phyloP scores from a whole-genome alignment of 805 yeast species.

The Cephaloascus fragrans region DNA sequence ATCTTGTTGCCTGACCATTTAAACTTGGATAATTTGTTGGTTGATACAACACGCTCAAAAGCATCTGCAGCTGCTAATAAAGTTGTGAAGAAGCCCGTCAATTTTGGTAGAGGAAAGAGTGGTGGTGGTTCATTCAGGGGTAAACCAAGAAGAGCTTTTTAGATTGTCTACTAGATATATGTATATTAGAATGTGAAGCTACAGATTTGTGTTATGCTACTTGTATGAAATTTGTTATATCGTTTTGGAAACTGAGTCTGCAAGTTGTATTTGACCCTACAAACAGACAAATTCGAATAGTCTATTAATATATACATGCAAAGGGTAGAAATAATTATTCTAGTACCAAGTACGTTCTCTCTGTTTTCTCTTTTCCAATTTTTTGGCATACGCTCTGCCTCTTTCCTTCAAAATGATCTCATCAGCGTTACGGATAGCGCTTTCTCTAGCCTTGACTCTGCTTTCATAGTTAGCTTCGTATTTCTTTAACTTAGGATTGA shows the following conservation, averaged over 20 bases:
- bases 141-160: slow-evolving; percentile 10
- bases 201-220: no score
- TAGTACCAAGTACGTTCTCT: slow-evolving; percentile 26
- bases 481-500: slow-evolving; percentile 70
- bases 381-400: slow-evolving; percentile 37
- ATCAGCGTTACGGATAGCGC: slow-evolving; percentile 62
- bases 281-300: background rate
- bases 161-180: background rate
- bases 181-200: slow-evolving; percentile 3
- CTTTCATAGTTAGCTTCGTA: slow-evolving; percentile 61
- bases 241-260: no score
- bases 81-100: slow-evolving; percentile 26
- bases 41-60: slow-evolving; percentile 39
- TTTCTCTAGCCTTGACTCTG: slow-evolving; percentile 50
- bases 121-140: slow-evolving; percentile 13
- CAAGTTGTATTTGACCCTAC: background rate
- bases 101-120: slow-evolving; percentile 23
- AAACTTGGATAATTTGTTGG: slow-evolving; percentile 56
- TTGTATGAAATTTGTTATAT: no score
- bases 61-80: slow-evolving; percentile 11
- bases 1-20: slow-evolving; percentile 79
- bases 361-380: slow-evolving; percentile 23
- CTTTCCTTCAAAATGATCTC: slow-evolving; percentile 55
- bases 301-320: background rate
- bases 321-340: no score